Percentiles rank a stretch among this genome's conserved stretches.
Conservation (phyloP, 495 filamentous ascomycete species). For the Sabuloglossum arenarium region DNA sequence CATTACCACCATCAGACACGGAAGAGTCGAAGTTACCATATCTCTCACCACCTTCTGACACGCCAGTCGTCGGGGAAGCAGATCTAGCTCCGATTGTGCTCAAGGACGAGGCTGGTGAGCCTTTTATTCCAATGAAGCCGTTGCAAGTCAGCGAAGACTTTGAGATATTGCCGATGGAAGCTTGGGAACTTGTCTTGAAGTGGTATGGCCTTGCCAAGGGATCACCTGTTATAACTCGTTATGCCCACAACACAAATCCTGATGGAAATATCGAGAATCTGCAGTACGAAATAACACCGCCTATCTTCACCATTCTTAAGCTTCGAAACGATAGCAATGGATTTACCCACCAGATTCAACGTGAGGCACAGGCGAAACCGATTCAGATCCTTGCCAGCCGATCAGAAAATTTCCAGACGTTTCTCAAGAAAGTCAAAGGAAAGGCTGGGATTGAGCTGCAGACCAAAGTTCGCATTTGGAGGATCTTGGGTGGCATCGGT, state of each 20-base stretch:
- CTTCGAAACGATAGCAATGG: slow-evolving; percentile 35
- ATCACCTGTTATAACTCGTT: slow-evolving; percentile 53
- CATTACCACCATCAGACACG: background rate
- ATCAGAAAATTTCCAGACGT: slow-evolving; percentile 42
- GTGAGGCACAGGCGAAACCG: slow-evolving; percentile 30
- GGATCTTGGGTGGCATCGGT: slow-evolving; percentile 30
- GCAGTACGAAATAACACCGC: slow-evolving; percentile 67
- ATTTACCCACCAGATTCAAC: slow-evolving; percentile 36
- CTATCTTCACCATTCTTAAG: slow-evolving; percentile 70
- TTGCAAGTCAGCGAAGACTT: slow-evolving; percentile 43
- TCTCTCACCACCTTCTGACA: background rate
- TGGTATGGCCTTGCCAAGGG: slow-evolving; percentile 63
- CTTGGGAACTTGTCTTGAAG: slow-evolving; percentile 58
- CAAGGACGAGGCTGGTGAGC: slow-evolving; percentile 31
- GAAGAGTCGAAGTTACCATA: background rate
- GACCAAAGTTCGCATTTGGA: slow-evolving; percentile 65
- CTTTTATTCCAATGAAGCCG: slow-evolving; percentile 56
- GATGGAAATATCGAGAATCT: slow-evolving; percentile 38
- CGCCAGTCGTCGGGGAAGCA: background rate
- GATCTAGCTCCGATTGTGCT: slow-evolving; percentile 10
- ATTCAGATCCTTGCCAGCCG: slow-evolving; percentile 46
- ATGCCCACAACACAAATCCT: slow-evolving; percentile 52
- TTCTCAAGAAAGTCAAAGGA: slow-evolving; percentile 51
- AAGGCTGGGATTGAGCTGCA: slow-evolving; percentile 38
- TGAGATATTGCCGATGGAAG: slow-evolving; percentile 52